phyloP scores from a whole-genome alignment of 2,329 filamentous ascomycete species.

The Metarhizium sp. region DNA sequence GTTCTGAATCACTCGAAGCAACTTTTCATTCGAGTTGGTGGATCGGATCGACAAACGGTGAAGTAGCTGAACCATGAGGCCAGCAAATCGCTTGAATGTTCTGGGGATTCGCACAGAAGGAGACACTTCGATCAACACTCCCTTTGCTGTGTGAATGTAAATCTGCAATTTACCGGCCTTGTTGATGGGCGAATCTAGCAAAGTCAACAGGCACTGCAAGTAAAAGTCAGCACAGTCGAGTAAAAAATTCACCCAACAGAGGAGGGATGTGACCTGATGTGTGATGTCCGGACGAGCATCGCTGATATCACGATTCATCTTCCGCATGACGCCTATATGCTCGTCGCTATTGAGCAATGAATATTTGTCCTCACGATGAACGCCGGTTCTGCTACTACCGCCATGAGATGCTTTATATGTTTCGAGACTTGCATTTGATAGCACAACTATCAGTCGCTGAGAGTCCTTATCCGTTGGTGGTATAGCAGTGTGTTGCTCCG shows the following conservation, averaged over 20 bases:
- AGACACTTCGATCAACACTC: constrained; percentile 94
- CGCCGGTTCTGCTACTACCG: constrained; percentile 51
- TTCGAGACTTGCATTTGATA: constrained; percentile 94
- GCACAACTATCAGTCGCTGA: constrained; percentile 84
- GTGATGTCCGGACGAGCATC: constrained; percentile 97
- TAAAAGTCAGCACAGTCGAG: constrained; percentile 31
- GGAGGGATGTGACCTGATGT: constrained; percentile 63
- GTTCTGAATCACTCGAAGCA: constrained; percentile 95
- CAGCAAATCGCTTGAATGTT: constrained; percentile 98
- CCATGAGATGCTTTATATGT: constrained; percentile 88
- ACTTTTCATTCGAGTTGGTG: constrained; percentile 93
- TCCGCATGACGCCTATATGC: constrained; percentile 97
- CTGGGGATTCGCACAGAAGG: constrained; percentile 96
- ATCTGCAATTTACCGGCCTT: constrained; percentile 97
- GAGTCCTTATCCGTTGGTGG: constrained; percentile 80
- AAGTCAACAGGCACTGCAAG: constrained; percentile 80
- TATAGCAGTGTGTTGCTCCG: constrained; percentile 85
- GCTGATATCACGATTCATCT: constrained; percentile 98
- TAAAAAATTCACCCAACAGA: constrained; percentile 9
- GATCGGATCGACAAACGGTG: constrained; percentile 94
- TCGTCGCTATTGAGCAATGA: constrained; percentile 97
- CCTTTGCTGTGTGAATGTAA: constrained; percentile 96
- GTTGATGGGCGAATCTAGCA: constrained; percentile 97
- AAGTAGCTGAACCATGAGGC: constrained; percentile 95
- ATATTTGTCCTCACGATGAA: constrained; percentile 84